phyloP scores from a whole-genome alignment of 2,329 filamentous ascomycete species.

The Pseudocercospora fijiensis region DNA sequence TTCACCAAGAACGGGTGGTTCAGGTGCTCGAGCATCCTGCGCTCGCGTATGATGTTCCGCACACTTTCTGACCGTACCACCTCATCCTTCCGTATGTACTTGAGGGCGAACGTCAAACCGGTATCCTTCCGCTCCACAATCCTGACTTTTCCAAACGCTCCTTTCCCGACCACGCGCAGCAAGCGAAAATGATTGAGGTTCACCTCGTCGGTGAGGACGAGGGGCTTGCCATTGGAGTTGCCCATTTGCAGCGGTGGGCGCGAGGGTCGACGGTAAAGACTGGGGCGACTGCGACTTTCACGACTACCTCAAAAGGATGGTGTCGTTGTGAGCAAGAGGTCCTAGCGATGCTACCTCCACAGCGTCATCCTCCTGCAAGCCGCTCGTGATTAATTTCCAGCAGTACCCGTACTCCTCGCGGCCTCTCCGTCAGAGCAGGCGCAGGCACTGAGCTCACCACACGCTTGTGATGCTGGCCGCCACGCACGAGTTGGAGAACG shows the following conservation, averaged over 20 bases:
- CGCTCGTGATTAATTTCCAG: conserved; percentile 3
- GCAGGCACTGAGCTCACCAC: neutral
- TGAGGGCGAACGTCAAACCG: conserved; percentile 87
- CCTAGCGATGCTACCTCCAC: neutral
- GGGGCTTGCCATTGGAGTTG: conserved; percentile 90
- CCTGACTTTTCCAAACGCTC: conserved; percentile 96
- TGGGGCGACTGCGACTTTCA: neutral
- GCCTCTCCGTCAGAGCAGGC: neutral
- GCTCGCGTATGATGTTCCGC: conserved; percentile 94
- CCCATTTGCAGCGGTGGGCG: conserved; percentile 62
- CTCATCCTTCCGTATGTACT: conserved; percentile 99
- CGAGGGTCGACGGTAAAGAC: neutral
- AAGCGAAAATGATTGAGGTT: conserved; percentile 97
- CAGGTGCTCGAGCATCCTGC: conserved; percentile 95
- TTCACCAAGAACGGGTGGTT: conserved; percentile 99
- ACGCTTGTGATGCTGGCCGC: neutral
- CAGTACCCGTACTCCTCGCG: neutral
- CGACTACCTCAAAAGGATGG: neutral
- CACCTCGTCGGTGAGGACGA: conserved; percentile 91
- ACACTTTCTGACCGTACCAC: conserved; percentile 97
- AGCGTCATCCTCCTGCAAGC: conserved; percentile 3
- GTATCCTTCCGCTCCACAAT: conserved; percentile 98
- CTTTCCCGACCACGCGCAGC: conserved; percentile 91
- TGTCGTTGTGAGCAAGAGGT: neutral
- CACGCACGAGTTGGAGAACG: neutral